phyloP scores from a whole-genome alignment of 345 rosid species.

The Lepidium africanum region DNA sequence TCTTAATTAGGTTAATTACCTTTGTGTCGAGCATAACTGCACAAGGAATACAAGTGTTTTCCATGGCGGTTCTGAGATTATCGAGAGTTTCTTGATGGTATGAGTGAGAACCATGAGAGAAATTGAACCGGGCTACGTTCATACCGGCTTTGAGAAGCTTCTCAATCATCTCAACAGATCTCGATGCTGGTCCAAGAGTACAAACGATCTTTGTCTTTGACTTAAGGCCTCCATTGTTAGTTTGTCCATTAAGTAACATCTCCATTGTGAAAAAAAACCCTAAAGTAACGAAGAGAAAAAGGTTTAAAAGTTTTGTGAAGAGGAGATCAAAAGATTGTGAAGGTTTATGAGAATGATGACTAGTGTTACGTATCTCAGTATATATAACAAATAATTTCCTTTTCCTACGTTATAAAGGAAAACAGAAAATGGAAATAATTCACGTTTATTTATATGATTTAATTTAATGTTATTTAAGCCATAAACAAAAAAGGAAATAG shows the following conservation, averaged over 20 bases:
- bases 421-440: neutral
- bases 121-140: slow-evolving; percentile 62
- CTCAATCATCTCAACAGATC: slow-evolving; percentile 64
- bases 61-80: slow-evolving; percentile 60
- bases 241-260: slow-evolving; percentile 8
- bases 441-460: neutral
- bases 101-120: slow-evolving; percentile 36
- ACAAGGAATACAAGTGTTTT: slow-evolving; percentile 34
- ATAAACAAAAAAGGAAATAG: neutral
- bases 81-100: slow-evolving; percentile 36
- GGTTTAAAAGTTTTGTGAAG: too few species aligned
- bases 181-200: slow-evolving; percentile 89
- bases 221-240: slow-evolving; percentile 13
- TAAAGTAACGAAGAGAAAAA: too few species aligned
- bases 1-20: neutral
- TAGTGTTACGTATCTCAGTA: too few species aligned
- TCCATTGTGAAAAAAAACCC: too few species aligned
- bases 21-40: slow-evolving; percentile 98
- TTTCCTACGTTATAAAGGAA: neutral
- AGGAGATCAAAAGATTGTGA: too few species aligned
- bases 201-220: slow-evolving; percentile 92
- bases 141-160: slow-evolving; percentile 57
- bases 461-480: neutral
- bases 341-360: too few species aligned
- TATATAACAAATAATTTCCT: too few species aligned